Conservation (phyloP, 1,284 basidiomycete genomes). For the Ustilago trichophora region DNA sequence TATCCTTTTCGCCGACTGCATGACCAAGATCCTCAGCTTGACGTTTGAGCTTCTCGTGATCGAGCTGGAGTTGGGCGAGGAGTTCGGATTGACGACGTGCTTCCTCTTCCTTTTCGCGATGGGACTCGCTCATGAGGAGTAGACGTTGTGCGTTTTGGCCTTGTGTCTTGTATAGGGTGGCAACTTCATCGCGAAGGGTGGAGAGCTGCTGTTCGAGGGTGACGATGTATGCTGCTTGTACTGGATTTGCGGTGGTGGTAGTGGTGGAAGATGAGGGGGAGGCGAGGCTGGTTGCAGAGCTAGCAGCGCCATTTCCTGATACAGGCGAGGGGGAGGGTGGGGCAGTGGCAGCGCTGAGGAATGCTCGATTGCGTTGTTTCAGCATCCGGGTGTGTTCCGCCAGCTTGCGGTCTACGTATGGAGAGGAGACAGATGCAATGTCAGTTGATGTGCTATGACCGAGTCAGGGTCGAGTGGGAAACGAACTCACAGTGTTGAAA, state of each 20-base stretch:
- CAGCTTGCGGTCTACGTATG: slow-evolving; percentile 35
- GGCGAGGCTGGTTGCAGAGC: not conserved
- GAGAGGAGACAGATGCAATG: too few relatives aligned
- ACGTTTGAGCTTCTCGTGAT: slow-evolving; percentile 73
- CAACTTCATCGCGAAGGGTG: slow-evolving; percentile 85
- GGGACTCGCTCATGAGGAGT: slow-evolving; percentile 88
- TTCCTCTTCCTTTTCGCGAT: slow-evolving; percentile 88
- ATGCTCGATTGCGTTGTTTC: slow-evolving; percentile 46
- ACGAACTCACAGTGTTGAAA: slow-evolving; percentile 43
- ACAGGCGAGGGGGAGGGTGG: slow-evolving; percentile 17
- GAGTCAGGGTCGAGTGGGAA: too few relatives aligned
- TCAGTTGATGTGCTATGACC: too few relatives aligned
- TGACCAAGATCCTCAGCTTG: slow-evolving; percentile 72
- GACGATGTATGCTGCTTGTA: slow-evolving; percentile 83
- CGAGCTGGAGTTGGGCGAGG: slow-evolving; percentile 76
- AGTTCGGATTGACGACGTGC: slow-evolving; percentile 80
- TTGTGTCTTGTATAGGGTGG: slow-evolving; percentile 93
- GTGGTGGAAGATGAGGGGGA: slow-evolving; percentile 2
- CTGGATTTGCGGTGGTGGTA: slow-evolving; percentile 73
- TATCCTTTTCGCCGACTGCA: slow-evolving; percentile 79
- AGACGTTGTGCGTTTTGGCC: slow-evolving; percentile 92
- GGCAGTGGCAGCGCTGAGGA: slow-evolving; percentile 29
- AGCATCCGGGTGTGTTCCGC: slow-evolving; percentile 40
- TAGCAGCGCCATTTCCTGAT: slow-evolving; percentile 1
- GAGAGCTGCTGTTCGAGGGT: slow-evolving; percentile 94